Conservation (phyloP, 768 basidiomycete species). For the Amanita muscaria region DNA sequence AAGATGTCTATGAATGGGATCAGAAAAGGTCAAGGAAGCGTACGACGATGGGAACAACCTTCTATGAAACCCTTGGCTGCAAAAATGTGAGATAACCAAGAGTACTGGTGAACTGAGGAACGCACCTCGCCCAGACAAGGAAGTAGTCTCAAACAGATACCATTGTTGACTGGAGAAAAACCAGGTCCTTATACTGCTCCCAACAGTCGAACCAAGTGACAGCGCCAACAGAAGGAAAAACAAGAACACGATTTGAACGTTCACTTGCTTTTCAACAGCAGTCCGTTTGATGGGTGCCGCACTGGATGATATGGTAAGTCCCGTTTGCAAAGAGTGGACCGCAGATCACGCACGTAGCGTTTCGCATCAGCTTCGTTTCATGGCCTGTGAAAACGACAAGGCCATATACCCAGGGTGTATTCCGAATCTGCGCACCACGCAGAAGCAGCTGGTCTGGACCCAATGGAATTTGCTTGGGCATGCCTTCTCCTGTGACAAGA, state of each 20-base stretch:
- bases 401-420: slow-evolving; percentile 96
- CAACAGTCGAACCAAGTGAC: slow-evolving; percentile 86
- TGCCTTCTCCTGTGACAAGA: slow-evolving; percentile 43
- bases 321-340: too few species aligned
- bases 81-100: slow-evolving; percentile 4
- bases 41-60: slow-evolving; percentile 34
- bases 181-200: slow-evolving; percentile 87
- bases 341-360: slow-evolving; percentile 75
- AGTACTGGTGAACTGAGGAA: neutral
- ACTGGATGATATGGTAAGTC: slow-evolving; percentile 34
- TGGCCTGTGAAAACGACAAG: slow-evolving; percentile 92
- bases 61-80: slow-evolving; percentile 75
- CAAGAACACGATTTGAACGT: slow-evolving; percentile 91
- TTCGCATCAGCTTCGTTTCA: slow-evolving; percentile 97
- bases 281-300: slow-evolving; percentile 96
- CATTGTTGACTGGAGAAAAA: slow-evolving; percentile 82
- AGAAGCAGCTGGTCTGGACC: slow-evolving; percentile 93
- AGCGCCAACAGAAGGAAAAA: slow-evolving; percentile 82
- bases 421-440: slow-evolving; percentile 90
- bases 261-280: slow-evolving; percentile 92
- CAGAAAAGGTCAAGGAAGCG: slow-evolving; percentile 8
- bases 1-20: slow-evolving; percentile 62
- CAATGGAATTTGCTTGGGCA: slow-evolving; percentile 77
- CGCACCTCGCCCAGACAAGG: slow-evolving; percentile 58
- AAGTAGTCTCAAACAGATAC: slow-evolving; percentile 69